Conservation (phyloP, 768 basidiomycete genomes). For the Pleurotus djamor region DNA sequence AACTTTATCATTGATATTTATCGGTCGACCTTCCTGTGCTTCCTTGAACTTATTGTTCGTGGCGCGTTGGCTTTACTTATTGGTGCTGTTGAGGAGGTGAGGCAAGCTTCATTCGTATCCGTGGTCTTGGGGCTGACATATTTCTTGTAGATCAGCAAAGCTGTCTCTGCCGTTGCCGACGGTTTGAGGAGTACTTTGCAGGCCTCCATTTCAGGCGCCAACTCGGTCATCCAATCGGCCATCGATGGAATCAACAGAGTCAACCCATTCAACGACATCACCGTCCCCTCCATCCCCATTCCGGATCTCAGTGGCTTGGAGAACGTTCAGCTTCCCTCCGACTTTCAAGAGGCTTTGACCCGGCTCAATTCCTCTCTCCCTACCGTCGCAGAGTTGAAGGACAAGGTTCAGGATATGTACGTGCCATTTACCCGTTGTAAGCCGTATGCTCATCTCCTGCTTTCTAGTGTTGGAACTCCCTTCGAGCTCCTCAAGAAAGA, state of each 20-base stretch:
- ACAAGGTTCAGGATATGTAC: slow-evolving; percentile 65
- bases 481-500: slow-evolving; percentile 87
- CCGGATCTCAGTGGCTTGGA: slow-evolving; percentile 73
- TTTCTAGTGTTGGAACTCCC: slow-evolving; percentile 70
- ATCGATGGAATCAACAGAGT: slow-evolving; percentile 72
- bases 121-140: slow-evolving; percentile 12
- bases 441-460: neutral
- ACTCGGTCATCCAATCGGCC: slow-evolving; percentile 61
- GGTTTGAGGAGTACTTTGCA: slow-evolving; percentile 71
- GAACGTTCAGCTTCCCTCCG: slow-evolving; percentile 78
- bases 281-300: slow-evolving; percentile 68
- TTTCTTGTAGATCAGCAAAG: slow-evolving; percentile 59
- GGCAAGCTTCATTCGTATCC: slow-evolving; percentile 15
- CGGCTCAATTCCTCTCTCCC: slow-evolving; percentile 82
- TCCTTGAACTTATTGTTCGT: slow-evolving; percentile 84
- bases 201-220: slow-evolving; percentile 63
- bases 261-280: slow-evolving; percentile 70
- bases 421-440: slow-evolving; percentile 20
- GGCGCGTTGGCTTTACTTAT: slow-evolving; percentile 82
- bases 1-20: slow-evolving; percentile 93
- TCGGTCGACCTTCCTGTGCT: slow-evolving; percentile 91
- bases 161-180: slow-evolving; percentile 58
- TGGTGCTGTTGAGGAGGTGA: slow-evolving; percentile 78
- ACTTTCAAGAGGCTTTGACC: slow-evolving; percentile 71
- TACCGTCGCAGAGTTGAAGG: slow-evolving; percentile 70